Base-by-base conservation (phyloP, 1,284 basidiomycete species). In the Nidula niveotomentosa region DNA sequence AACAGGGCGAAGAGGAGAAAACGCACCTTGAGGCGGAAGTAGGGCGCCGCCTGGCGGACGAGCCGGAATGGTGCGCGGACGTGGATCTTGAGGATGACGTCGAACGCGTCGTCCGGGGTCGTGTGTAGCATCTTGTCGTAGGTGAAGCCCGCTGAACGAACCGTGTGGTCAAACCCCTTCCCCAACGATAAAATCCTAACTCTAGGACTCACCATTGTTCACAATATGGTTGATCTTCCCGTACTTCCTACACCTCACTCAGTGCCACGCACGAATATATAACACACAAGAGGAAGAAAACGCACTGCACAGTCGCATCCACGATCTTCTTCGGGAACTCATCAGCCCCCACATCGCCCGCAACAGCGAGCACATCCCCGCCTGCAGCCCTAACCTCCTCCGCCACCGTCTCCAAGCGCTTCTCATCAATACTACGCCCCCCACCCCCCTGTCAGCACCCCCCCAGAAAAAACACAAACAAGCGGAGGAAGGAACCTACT, bases 71-170 rank as follows among this genome's bases (percentile, higher is more conserved):
- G 92, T n/a, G 88, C 88, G 43, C 84, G 80, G 68, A 89, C 84
- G 73, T 90, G 91, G 57, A 93, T 86, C 67, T 90, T 91, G 72
- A 89, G 77, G 67, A 94, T 94, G 60, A 91, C 76, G 61, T 93
- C 88, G 69, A 85, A 94, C 1, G 85, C 83, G 43, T 91, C 90
- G 69, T 94, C 93, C 7, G 88, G 85, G 61, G 88, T 92, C 3
- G 90, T 93, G 74, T 94, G 92, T 44, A 92, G 75, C 93, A 94
- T 94, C 71, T 85, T 86, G 79, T 94, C 92, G 63, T 83, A 91
- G 1, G 93, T 94, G 76, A 94, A 94, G 45, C 92, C 92, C 53
- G 91, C 86, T 86, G 56, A 52, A 34, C 12, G 33, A 36, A 53
- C 18, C 13, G 23, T 39, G 36, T 23, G 46, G 17, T 30, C 36